Evolutionary conservation across 108 stramenopile genomes (phyloP).

Genomic region (Conticribra weissflogii): DNA sequence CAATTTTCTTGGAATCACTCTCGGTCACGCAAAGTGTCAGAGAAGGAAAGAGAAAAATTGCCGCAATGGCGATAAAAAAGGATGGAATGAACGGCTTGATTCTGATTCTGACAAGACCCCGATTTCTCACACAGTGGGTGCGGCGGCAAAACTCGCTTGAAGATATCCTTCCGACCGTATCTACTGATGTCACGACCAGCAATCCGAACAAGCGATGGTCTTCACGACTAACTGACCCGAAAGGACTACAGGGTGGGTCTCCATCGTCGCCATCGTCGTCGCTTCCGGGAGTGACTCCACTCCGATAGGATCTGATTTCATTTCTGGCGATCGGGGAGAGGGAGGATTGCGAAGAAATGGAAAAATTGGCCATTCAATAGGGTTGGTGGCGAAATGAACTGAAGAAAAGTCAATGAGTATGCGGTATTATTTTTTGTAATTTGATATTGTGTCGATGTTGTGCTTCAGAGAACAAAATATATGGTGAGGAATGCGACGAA

Average conservation of each 20-base stretch:
- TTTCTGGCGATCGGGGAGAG: neutral
- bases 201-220: neutral
- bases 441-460: neutral
- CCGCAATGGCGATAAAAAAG: neutral
- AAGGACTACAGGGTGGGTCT: neutral
- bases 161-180: neutral
- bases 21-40: neutral
- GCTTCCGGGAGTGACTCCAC: neutral
- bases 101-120: neutral
- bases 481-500: no score
- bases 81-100: neutral
- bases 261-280: neutral
- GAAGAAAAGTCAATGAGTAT: neutral
- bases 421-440: neutral
- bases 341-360: neutral
- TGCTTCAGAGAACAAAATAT: no score
- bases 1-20: neutral
- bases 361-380: constrained; percentile 9
- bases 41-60: neutral
- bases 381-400: no score
- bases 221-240: neutral
- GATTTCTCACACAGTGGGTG: neutral
- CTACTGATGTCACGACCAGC: neutral
- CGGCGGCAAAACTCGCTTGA: neutral
- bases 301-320: neutral